phyloP scores from a whole-genome alignment of 805 yeast genomes.

The Tetrapisispora arboricola region DNA sequence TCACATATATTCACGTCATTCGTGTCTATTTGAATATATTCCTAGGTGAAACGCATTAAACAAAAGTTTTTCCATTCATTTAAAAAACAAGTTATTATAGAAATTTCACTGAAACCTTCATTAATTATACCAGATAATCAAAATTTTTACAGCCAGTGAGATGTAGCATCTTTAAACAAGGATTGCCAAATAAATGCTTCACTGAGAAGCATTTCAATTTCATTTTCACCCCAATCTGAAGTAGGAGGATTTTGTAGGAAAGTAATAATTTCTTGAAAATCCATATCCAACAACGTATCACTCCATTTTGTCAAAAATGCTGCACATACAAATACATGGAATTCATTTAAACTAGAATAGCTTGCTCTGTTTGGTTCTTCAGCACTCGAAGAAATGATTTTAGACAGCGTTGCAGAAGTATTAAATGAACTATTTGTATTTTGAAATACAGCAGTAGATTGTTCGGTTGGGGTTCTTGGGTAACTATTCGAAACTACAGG shows the following conservation, averaged over 20 bases:
- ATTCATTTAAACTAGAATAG: slow-evolving; percentile 49
- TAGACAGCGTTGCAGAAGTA: slow-evolving; percentile 4
- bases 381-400: slow-evolving; percentile 7
- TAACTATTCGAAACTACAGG: slow-evolving; percentile 8
- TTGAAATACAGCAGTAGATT: slow-evolving; percentile 11
- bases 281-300: slow-evolving; percentile 66
- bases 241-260: slow-evolving; percentile 90
- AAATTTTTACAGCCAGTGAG: slow-evolving; percentile 49
- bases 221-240: slow-evolving; percentile 72
- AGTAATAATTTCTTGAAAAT: slow-evolving; percentile 88
- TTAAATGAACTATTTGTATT: slow-evolving; percentile 8
- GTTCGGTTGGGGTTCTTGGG: slow-evolving; percentile 15
- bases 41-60: too few species aligned
- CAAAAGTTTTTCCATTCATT: too few species aligned
- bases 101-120: too few species aligned
- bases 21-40: background rate
- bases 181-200: slow-evolving; percentile 98
- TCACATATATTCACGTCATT: too few species aligned
- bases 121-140: slow-evolving; percentile 4
- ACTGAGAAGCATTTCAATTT: slow-evolving; percentile 81
- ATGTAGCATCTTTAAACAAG: slow-evolving; percentile 78
- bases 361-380: slow-evolving; percentile 13
- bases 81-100: too few species aligned
- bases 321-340: slow-evolving; percentile 95
- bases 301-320: slow-evolving; percentile 90